Base-by-base conservation (phyloP, 2,329 filamentous ascomycete species). In the Trichoderma endophyticum region DNA sequence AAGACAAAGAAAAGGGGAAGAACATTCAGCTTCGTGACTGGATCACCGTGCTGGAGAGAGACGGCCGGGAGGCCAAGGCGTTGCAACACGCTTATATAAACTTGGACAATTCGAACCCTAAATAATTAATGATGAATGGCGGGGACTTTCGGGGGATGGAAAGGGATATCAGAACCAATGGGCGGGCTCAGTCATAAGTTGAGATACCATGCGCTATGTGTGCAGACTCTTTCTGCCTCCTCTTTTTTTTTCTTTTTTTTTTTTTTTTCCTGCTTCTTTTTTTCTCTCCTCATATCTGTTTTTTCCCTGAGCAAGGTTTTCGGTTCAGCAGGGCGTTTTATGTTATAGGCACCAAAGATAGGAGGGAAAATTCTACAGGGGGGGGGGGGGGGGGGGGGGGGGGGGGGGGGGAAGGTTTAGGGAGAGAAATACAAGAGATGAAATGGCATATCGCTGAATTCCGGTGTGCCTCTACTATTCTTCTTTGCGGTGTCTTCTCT, bases 21-120 rank as follows among this genome's bases (percentile, higher is more conserved):
- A 91, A 91, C 30, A 93, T 98, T 62, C 94, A 98, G 82, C 84
- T 97, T 67, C 88, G 95, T 70, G 95, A 98, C 80, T 90, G 94
- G 84, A 85, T 97, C 18, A 86, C 89, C 24, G 92, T 93, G 73
- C 85, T 98, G 61, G 95, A 97, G 80, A 86, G 90, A 65, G 93
- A 97, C 79, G 92, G 93, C 1, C 87, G 86, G 75, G 91, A 94
- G 79, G 83, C 83, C 75, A 88, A 84, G 78, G 87, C 90, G 28
- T 79, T 93, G 62, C 89, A 92, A 78, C 81, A 83, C 62, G 88
- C 89, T 1, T 90, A 89, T 73, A 77, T 84, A 71, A 81, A 81
- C 72, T 79, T 90, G 75, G 88, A 90, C 75, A 79, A 81, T 63
- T 86, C 86, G 15, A 82, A 83, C 68, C 82, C 84, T 26, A 82